Conservation (phyloP, 345 rosid genomes). For the Citrus cavaleriei region DNA sequence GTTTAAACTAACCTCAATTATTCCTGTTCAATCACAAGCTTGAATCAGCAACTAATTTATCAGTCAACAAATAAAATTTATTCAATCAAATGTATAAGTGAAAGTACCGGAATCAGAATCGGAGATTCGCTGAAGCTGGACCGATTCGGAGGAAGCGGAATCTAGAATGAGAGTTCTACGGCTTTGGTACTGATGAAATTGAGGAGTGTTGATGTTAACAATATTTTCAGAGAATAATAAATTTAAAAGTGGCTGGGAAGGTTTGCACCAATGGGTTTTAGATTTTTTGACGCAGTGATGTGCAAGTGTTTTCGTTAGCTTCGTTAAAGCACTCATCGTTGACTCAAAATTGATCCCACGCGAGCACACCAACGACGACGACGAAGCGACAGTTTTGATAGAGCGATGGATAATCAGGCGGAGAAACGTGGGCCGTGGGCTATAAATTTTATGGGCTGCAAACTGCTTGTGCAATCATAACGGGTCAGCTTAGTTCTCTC, state of each 20-base stretch:
- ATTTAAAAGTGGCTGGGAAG: not conserved
- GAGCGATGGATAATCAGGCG: not conserved
- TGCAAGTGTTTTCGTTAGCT: slow-evolving; percentile 28
- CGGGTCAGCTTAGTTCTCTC: too few relatives aligned
- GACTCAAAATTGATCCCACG: not conserved
- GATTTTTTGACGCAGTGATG: slow-evolving; percentile 15
- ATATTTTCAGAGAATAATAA: not conserved
- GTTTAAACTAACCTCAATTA: slow-evolving; percentile 70
- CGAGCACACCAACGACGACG: not conserved
- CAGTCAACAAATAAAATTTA: too few relatives aligned
- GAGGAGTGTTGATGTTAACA: slow-evolving; percentile 1
- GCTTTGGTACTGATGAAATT: slow-evolving; percentile 31
- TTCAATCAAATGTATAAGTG: not conserved
- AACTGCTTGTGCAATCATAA: too few relatives aligned
- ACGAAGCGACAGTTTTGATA: not conserved
- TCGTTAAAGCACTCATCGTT: slow-evolving; percentile 22
- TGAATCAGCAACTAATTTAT: not conserved
- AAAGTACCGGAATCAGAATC: slow-evolving; percentile 63
- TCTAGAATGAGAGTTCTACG: slow-evolving; percentile 67
- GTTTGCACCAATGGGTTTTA: not conserved
- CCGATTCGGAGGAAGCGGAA: slow-evolving; percentile 52
- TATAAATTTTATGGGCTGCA: not conserved
- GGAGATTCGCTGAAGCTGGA: slow-evolving; percentile 53
- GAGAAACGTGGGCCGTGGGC: not conserved
- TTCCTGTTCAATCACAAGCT: slow-evolving; percentile 44